Base-by-base conservation (phyloP, 179 eudicot genomes). In the Pouteria campechiana region DNA sequence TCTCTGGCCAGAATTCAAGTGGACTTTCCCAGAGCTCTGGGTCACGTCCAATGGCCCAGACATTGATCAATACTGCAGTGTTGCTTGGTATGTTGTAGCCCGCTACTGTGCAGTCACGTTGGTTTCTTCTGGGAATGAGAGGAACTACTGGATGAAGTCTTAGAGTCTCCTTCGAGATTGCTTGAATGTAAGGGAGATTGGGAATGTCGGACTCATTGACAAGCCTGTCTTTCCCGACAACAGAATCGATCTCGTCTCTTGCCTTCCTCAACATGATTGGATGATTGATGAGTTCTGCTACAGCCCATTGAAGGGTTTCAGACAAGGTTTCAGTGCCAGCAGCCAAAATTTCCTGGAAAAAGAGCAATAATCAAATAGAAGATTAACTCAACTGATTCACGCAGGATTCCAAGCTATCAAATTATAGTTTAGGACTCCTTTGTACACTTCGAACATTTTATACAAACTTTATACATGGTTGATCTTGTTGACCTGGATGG, bases 121-220 rank as follows among this genome's bases (percentile, higher is more conserved):
- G 25, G n/a, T 51, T 51, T 15, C 46, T 47, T 15, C 68, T 17
- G 0, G 39, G 20, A 5, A 67, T 21, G 44, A 61, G 17, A 0
- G 73, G 73, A 13, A 54, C 34, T 7, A 68, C 68, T 0, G 73
- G 73, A 30, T 67, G 73, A 5, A 67, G 36, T 10, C 73, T 48
- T 14, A 53, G 32, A 1, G 54, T 50, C 42, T 66, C 72, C 20
- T 60, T 66, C 8, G 60, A 18, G 44, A 61, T 24, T 0, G 68
- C 68, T 11, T 56, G 67, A 14, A 67, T 43, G 41, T 67, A 67
- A 1, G 64, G 68, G 1, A 67, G 56, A n/a, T 61, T 61, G 0
- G 55, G 44, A 7, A 30, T 38, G 27, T 61, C 68, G 1, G 64
- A 52, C 37, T 67, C 73, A 7, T 36, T 17, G 15, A 56, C 60